phyloP scores from a whole-genome alignment of 176 grass and related monocot genomes.

The Dactylis glomerata region DNA sequence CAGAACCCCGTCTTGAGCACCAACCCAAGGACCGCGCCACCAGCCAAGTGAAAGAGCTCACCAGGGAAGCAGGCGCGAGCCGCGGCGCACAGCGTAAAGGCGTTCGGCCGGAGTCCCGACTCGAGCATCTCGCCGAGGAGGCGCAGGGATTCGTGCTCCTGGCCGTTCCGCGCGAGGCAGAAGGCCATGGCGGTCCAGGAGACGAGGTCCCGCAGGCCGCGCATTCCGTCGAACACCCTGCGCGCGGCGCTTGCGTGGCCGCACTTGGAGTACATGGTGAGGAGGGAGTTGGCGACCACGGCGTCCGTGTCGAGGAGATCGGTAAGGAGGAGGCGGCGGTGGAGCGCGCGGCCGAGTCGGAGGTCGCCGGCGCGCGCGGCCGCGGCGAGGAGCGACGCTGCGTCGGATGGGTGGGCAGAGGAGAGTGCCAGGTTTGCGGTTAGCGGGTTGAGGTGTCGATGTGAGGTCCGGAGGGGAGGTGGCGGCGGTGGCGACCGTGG shows the following conservation, averaged over 20 bases:
- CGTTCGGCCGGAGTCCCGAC: conserved; percentile 37
- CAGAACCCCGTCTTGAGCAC: conserved; percentile 58
- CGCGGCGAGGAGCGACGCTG: conserved; percentile 30
- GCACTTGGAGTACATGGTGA: conserved; percentile 66
- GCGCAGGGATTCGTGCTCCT: conserved; percentile 22
- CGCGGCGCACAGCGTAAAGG: conserved; percentile 42
- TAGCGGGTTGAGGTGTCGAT: conserved; percentile 10
- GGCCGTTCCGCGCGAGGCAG: conserved; percentile 37
- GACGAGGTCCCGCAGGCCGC: conserved; percentile 47
- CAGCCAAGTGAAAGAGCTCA: conserved; percentile 11
- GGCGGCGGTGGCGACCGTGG: background rate
- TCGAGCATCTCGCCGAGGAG: conserved; percentile 42
- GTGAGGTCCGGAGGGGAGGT: background rate
- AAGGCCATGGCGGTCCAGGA: conserved; percentile 68
- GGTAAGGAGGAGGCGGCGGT: conserved; percentile 34
- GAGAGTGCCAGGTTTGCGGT: background rate
- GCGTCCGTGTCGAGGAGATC: conserved; percentile 29
- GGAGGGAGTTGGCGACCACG: conserved; percentile 56
- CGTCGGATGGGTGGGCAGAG: background rate
- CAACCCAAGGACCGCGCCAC: conserved; percentile 24
- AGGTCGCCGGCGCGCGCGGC: conserved; percentile 35
- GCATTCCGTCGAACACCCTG: conserved; percentile 63
- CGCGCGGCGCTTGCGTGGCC: conserved; percentile 37
- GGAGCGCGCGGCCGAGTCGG: conserved; percentile 38
- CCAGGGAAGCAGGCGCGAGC: conserved; percentile 34